Evolutionary conservation across 257 asterid genomes (phyloP), one percentile per base, ranked within the genome.

Genomic region (Buddleja alternifolia): DNA sequence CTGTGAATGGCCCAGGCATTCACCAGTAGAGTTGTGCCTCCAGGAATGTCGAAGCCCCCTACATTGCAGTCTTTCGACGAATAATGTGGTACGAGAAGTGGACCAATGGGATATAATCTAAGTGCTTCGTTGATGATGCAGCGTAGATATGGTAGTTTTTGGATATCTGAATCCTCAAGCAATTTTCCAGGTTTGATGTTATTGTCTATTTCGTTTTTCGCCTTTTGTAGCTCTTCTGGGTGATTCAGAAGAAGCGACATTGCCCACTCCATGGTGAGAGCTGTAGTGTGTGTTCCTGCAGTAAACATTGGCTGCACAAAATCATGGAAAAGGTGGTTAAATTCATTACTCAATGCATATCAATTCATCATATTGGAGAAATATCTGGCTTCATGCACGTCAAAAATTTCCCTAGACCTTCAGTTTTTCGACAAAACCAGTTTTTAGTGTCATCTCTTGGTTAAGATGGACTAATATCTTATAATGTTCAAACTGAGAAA

Each of bases 1-100:
- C 75, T 74, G 1, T 79, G 88, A 52, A 74, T 77, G 8, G 79
- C 83, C 83, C 85, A 82, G 2, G 76, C 88, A 3, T 80, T 82
- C 51, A 69, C 77, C 10, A 79, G 36, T 74, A 82, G 56, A 9
- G 79, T 74, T 7, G 83, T 79, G 1, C 79, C 81, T 23, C 34
- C 9, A 9, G 85, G 81, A 40, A 79, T 63, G 40, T 71, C 36
- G 45, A 54, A 83, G 10, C 81, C 85, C 4, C 78, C 65, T 7
- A 83, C 52, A 0, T 42, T 74, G 51, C 81, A 77, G 41, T 74
- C 83, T 61, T 65, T 16, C 3, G 88, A 77, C 1, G 85, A 68
- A 17, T 50, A 70, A 75, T 67, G 85, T 11, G 85, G 88, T 11
- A 83, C 76, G 8, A 80, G 83, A 69, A 82, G 78, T 4, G 81